These are phyloP conservation scores for Phlebiopsis gigantea DNA, from an alignment of 768 basidiomycete species.

Conservation along the genomic window DNA sequence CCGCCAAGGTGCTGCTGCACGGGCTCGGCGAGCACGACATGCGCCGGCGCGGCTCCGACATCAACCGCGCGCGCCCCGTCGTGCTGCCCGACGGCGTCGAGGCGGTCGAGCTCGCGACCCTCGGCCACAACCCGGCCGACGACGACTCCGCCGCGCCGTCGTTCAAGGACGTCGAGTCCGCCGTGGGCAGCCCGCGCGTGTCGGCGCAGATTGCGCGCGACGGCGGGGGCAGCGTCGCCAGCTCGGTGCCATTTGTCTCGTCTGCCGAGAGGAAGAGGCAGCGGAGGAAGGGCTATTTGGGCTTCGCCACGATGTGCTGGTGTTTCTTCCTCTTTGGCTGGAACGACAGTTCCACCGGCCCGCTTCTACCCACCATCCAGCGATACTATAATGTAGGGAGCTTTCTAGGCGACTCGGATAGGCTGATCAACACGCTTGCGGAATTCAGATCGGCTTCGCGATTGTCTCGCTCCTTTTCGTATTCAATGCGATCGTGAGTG, in stretches of 20 bases:
- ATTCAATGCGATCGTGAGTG: too few species aligned
- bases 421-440: background rate
- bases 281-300: slow-evolving; percentile 26
- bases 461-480: slow-evolving; percentile 62
- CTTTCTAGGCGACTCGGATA: background rate
- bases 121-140: slow-evolving; percentile 3
- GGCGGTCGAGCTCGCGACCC: slow-evolving; percentile 17
- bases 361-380: slow-evolving; percentile 70
- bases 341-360: slow-evolving; percentile 74
- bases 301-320: slow-evolving; percentile 53
- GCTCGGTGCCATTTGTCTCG: slow-evolving; percentile 12
- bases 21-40: slow-evolving; percentile 5
- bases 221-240: background rate
- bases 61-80: slow-evolving; percentile 1
- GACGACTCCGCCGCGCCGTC: background rate
- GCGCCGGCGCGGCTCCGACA: slow-evolving; percentile 10
- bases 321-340: slow-evolving; percentile 61
- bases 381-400: slow-evolving; percentile 38
- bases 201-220: background rate
- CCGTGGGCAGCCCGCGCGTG: background rate
- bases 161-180: background rate
- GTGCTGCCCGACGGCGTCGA: slow-evolving; percentile 11
- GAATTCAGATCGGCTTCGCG: slow-evolving; percentile 46
- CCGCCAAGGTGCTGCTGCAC: slow-evolving; percentile 1
- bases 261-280: slow-evolving; percentile 15